phyloP scores from a whole-genome alignment of 2,329 filamentous ascomycete genomes.

The Diaporthe ampelina region DNA sequence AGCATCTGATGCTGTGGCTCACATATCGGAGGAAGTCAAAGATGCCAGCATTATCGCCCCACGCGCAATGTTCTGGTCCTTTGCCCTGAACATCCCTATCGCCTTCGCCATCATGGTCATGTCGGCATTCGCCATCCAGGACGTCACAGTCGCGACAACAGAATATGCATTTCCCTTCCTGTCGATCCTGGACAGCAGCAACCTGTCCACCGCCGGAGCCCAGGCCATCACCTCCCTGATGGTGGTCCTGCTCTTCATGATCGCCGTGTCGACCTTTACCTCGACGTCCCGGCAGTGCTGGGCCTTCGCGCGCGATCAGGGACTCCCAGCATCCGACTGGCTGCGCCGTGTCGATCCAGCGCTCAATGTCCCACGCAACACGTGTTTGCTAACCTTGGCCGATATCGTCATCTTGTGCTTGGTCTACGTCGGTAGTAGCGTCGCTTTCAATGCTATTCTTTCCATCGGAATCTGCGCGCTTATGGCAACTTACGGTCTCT shows the following conservation, averaged over 20 bases:
- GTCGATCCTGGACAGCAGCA: slow-evolving; percentile 65
- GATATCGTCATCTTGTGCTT: slow-evolving; percentile 5
- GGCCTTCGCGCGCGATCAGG: slow-evolving; percentile 64
- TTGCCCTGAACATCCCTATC: slow-evolving; percentile 50
- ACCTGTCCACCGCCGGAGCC: slow-evolving; percentile 49
- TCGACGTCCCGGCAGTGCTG: slow-evolving; percentile 71
- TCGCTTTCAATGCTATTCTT: slow-evolving; percentile 43
- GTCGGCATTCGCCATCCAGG: slow-evolving; percentile 1
- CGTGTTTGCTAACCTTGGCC: neutral
- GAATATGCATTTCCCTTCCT: slow-evolving; percentile 72
- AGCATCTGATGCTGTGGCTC: slow-evolving; percentile 47
- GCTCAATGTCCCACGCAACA: slow-evolving; percentile 19
- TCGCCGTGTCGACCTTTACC: slow-evolving; percentile 67
- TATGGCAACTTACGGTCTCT: slow-evolving; percentile 65
- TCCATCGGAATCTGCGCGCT: slow-evolving; percentile 64
- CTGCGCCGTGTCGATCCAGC: slow-evolving; percentile 49
- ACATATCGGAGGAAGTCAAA: slow-evolving; percentile 52
- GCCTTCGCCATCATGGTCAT: slow-evolving; percentile 45
- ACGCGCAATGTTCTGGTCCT: slow-evolving; percentile 50
- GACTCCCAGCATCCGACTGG: slow-evolving; percentile 56
- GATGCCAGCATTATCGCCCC: slow-evolving; percentile 48
- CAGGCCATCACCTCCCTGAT: slow-evolving; percentile 65
- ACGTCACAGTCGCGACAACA: slow-evolving; percentile 53
- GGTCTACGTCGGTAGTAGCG: slow-evolving; percentile 10
- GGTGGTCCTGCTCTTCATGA: slow-evolving; percentile 62